These are phyloP conservation scores for Nitzschia sp. DNA, from an alignment of 108 stramenopile species.

Conservation along the genomic window DNA sequence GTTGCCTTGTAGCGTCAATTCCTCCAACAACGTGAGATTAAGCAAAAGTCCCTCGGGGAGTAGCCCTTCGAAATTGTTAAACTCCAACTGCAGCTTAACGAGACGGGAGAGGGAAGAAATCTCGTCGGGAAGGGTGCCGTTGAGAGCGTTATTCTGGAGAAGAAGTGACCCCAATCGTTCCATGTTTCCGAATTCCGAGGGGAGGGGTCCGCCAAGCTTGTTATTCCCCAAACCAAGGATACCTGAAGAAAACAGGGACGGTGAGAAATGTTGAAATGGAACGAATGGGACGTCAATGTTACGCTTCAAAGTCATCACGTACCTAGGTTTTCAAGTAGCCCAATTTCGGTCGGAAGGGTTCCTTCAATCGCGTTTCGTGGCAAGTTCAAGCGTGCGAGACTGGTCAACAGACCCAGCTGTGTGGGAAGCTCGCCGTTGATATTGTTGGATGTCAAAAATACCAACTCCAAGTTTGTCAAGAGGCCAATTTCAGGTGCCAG, in stretches of 20 bases:
- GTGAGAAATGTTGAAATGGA: constrained; percentile 2
- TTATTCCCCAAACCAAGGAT: constrained; percentile 4
- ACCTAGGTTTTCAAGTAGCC: constrained; percentile 1
- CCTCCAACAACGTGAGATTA: neutral
- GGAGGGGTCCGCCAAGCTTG: neutral
- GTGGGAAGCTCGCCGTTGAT: constrained; percentile 36
- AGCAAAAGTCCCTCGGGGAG: neutral
- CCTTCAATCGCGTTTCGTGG: constrained; percentile 11
- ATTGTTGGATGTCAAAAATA: constrained; percentile 18
- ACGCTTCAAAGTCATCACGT: neutral
- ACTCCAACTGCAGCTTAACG: neutral
- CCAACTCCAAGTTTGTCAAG: constrained; percentile 11
- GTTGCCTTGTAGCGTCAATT: constrained; percentile 7
- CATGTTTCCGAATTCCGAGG: constrained; percentile 1
- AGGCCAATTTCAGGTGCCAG: constrained; percentile 26
- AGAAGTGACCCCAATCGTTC: neutral
- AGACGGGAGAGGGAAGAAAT: neutral
- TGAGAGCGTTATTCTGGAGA: neutral
- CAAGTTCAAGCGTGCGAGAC: constrained; percentile 28
- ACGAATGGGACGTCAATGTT: neutral
- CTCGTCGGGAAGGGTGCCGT: neutral
- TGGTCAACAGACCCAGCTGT: constrained; percentile 43
- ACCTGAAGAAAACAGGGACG: neutral
- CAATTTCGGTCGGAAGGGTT: constrained; percentile 26
- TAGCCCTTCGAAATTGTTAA: neutral